Conservation (phyloP, 2,329 filamentous ascomycete genomes). For the Hysterium pulicare region DNA sequence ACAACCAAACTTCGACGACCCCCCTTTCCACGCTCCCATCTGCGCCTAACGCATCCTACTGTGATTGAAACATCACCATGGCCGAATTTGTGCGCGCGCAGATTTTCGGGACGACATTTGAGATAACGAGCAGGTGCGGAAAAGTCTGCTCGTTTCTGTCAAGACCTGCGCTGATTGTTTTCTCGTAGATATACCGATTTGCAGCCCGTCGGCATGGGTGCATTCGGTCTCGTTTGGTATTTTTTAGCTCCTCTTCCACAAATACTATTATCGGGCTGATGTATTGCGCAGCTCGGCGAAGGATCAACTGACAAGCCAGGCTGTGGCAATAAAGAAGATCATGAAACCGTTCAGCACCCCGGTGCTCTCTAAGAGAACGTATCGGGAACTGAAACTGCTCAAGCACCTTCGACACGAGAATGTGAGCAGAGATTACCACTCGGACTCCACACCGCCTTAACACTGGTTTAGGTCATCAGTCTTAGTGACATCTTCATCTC, state of each 20-base stretch:
- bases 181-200: slow-evolving; percentile 83
- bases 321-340: slow-evolving; percentile 99
- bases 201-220: slow-evolving; percentile 98
- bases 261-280: slow-evolving; percentile 14
- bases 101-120: slow-evolving; percentile 99
- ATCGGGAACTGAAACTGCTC: slow-evolving; percentile 92
- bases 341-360: slow-evolving; percentile 99
- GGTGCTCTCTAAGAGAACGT: slow-evolving; percentile 94
- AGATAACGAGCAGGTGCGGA: slow-evolving; percentile 92
- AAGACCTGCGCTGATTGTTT: slow-evolving; percentile 18
- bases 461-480: slow-evolving; percentile 69
- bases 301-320: slow-evolving; percentile 94
- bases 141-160: slow-evolving; percentile 20
- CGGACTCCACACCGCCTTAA: slow-evolving; percentile 14
- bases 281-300: slow-evolving; percentile 75
- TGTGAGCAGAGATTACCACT: slow-evolving; percentile 49
- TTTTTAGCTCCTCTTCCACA: slow-evolving; percentile 11
- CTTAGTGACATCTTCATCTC: slow-evolving; percentile 99
- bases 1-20: background rate
- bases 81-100: slow-evolving; percentile 98
- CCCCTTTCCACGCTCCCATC: slow-evolving; percentile 9
- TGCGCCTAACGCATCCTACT: slow-evolving; percentile 20
- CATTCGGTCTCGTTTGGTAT: slow-evolving; percentile 96
- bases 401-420: slow-evolving; percentile 98
- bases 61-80: slow-evolving; percentile 59